A percentile compares a stretch with the other conserved stretches of the same genome.
These are phyloP conservation scores for Capsicum baccatum DNA, from an alignment of 257 asterid species.

Conservation along the genomic window DNA sequence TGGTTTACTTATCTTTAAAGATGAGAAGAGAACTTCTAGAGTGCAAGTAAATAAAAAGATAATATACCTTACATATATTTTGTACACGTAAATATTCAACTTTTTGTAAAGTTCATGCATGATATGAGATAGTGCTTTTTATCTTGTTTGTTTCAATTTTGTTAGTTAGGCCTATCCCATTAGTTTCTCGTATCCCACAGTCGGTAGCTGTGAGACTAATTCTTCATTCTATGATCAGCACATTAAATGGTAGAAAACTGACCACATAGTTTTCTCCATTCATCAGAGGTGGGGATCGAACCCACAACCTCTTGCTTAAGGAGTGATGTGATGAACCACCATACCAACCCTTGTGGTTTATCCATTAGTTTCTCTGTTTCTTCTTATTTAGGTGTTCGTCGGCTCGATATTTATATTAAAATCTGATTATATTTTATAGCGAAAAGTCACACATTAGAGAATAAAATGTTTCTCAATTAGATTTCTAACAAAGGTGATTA, in stretches of 20 bases:
- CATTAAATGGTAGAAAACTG: no score
- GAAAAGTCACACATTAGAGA: no score
- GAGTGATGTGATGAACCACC: no score
- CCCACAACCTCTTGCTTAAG: no score
- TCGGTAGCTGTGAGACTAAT: no score
- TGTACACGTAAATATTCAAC: slow-evolving; percentile 15
- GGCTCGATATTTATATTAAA: fast-evolving
- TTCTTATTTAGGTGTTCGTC: no score
- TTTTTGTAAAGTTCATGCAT: slow-evolving; percentile 2
- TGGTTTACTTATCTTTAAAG: background rate
- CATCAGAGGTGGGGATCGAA: no score
- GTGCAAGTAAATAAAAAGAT: background rate
- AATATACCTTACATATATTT: background rate
- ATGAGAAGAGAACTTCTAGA: background rate
- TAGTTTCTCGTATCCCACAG: background rate
- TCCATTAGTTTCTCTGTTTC: background rate
- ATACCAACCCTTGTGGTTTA: no score
- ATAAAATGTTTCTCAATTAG: no score
- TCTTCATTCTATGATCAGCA: no score
- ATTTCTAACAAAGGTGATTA: no score
- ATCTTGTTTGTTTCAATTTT: background rate
- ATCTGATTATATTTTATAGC: background rate
- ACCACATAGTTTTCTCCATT: no score
- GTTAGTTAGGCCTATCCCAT: background rate
- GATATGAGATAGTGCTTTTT: background rate